Percentiles rank a stretch among this genome's conserved stretches.
phyloP scores from a whole-genome alignment of 768 basidiomycete genomes.

The Multifurca ochricompacta region DNA sequence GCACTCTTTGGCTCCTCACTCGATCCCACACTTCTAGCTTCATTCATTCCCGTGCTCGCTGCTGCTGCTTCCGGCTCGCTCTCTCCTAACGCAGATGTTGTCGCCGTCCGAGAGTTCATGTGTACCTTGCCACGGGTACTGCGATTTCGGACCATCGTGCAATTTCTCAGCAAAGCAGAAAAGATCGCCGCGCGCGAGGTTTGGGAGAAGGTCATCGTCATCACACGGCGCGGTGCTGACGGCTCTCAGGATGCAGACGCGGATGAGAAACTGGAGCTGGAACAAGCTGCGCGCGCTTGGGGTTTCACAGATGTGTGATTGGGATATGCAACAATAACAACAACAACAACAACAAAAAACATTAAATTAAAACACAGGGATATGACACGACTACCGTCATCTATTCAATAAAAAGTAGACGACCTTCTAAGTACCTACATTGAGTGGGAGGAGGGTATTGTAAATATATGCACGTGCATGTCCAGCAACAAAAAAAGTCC shows the following conservation, averaged over 20 bases:
- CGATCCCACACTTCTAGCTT: slow-evolving; percentile 54
- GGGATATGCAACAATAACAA: too few relatives aligned
- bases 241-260: neutral
- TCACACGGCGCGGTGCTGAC: neutral
- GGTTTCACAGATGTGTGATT: neutral
- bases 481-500: too few relatives aligned
- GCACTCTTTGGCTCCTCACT: slow-evolving; percentile 61
- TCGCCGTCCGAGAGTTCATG: slow-evolving; percentile 38
- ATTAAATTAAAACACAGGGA: too few relatives aligned
- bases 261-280: too few relatives aligned
- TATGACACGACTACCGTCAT: too few relatives aligned
- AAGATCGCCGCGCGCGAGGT: slow-evolving; percentile 40
- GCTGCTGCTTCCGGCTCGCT: slow-evolving; percentile 26
- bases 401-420: neutral
- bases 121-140: slow-evolving; percentile 44
- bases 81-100: too few relatives aligned
- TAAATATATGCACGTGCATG: neutral
- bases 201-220: slow-evolving; percentile 10
- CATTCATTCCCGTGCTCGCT: slow-evolving; percentile 47
- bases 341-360: too few relatives aligned
- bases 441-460: neutral
- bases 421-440: neutral
- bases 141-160: slow-evolving; percentile 53
- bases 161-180: slow-evolving; percentile 57
- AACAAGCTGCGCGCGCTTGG: slow-evolving; percentile 3